Evolutionary conservation across 148 eudicot species (phyloP).

Genomic region (Fallopia convolvulus): DNA sequence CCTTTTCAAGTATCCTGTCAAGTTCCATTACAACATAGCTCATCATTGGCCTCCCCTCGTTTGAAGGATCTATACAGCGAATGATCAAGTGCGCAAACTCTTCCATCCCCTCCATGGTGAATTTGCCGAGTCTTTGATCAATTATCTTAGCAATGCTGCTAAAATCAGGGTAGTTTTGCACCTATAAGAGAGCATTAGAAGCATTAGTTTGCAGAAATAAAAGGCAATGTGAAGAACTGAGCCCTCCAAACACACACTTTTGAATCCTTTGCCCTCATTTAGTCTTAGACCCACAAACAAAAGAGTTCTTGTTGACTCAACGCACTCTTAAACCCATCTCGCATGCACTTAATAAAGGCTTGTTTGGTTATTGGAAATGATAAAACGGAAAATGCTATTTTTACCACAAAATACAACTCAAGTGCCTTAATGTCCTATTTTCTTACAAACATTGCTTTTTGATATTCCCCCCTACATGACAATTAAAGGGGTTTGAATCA

Average conservation of each 20-base stretch:
- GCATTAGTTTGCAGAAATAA: background rate
- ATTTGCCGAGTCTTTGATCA: constrained; percentile 74
- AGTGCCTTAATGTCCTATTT: background rate
- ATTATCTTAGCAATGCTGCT: constrained; percentile 51
- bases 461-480: too few relatives aligned
- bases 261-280: too few relatives aligned
- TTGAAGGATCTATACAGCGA: constrained; percentile 69
- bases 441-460: too few relatives aligned
- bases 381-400: background rate
- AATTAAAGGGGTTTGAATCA: too few relatives aligned
- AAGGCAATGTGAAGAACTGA: background rate
- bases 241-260: background rate
- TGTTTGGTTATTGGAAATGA: background rate
- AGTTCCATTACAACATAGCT: constrained; percentile 62
- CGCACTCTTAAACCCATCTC: too few relatives aligned
- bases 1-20: constrained; percentile 87
- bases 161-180: constrained; percentile 60
- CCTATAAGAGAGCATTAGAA: constrained; percentile 22
- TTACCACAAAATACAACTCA: background rate
- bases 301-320: too few relatives aligned
- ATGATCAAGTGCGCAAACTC: constrained; percentile 62
- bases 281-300: too few relatives aligned
- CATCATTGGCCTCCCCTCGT: constrained; percentile 70
- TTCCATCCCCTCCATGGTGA: constrained; percentile 87
- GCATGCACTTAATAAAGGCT: background rate